phyloP scores from a whole-genome alignment of 176 grass and related monocot genomes.

The Leersia perrieri region DNA sequence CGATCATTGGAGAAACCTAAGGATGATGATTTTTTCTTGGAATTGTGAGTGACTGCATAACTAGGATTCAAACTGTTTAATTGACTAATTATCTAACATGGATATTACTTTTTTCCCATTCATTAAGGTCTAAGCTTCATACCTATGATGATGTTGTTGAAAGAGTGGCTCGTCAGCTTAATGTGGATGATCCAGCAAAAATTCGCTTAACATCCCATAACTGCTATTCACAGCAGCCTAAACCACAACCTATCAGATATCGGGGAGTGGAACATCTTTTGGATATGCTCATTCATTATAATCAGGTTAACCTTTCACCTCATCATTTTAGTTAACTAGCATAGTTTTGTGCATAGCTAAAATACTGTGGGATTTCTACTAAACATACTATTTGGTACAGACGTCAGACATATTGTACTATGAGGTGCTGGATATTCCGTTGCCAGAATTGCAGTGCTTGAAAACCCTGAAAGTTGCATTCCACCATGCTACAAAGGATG shows the following conservation, averaged over 20 bases:
- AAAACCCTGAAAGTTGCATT: slow-evolving; percentile 98
- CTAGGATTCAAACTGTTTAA: slow-evolving; percentile 22
- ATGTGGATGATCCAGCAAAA: slow-evolving; percentile 83
- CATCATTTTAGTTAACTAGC: slow-evolving; percentile 9
- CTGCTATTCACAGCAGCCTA: slow-evolving; percentile 96
- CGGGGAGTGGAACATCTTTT: slow-evolving; percentile 75
- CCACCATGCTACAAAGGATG: slow-evolving; percentile 89
- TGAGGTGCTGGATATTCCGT: slow-evolving; percentile 89
- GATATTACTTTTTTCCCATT: slow-evolving; percentile 12
- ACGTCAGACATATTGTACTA: slow-evolving; percentile 92
- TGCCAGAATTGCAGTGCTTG: slow-evolving; percentile 88
- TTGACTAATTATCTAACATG: slow-evolving; percentile 11
- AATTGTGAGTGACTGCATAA: slow-evolving; percentile 58
- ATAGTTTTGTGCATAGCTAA: slow-evolving; percentile 21
- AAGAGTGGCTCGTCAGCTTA: slow-evolving; percentile 63
- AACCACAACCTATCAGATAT: slow-evolving; percentile 87
- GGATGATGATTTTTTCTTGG: slow-evolving; percentile 81
- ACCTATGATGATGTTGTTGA: slow-evolving; percentile 94
- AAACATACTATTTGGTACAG: slow-evolving; percentile 39
- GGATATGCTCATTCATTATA: slow-evolving; percentile 94
- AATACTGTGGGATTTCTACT: not conserved
- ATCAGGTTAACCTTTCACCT: slow-evolving; percentile 53
- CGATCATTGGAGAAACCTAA: slow-evolving; percentile 83
- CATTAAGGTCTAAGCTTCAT: slow-evolving; percentile 78
- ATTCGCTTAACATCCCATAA: slow-evolving; percentile 92